These are phyloP conservation scores for Fusarium verrucosum DNA, from an alignment of 2,329 filamentous ascomycete genomes.

Conservation along the genomic window DNA sequence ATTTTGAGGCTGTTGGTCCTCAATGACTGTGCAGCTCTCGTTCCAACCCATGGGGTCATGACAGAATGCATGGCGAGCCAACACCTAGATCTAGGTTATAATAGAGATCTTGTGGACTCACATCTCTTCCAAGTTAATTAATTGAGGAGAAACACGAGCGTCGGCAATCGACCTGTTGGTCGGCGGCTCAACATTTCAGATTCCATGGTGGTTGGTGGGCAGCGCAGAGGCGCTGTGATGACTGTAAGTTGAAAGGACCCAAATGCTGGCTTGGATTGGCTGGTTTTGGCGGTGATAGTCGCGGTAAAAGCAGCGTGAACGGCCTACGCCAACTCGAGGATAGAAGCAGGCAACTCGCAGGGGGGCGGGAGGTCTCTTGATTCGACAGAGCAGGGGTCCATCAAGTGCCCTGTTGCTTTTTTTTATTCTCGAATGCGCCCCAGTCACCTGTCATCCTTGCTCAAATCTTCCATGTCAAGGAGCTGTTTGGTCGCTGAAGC, in stretches of 20 bases:
- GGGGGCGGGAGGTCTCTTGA: constrained; percentile 30
- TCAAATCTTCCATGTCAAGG: constrained; percentile 23
- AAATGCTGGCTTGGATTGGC: constrained; percentile 38
- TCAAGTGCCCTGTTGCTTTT: constrained; percentile 33
- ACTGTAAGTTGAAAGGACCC: constrained; percentile 35
- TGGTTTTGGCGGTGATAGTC: constrained; percentile 34
- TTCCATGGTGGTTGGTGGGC: constrained; percentile 26
- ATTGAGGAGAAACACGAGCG: not conserved
- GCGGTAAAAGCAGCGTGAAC: constrained; percentile 43
- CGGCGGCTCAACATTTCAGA: constrained; percentile 28
- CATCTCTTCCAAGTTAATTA: constrained; percentile 1
- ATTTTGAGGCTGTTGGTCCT: constrained; percentile 17
- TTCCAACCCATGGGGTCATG: constrained; percentile 17
- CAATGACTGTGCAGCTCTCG: constrained; percentile 3
- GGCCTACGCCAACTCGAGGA: constrained; percentile 34
- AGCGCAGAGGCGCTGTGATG: constrained; percentile 34
- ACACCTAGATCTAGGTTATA: constrained; percentile 24
- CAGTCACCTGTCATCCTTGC: constrained; percentile 36
- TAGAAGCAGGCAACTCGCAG: constrained; percentile 18
- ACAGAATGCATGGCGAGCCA: constrained; percentile 28
- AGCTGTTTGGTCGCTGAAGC: constrained; percentile 39
- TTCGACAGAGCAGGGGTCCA: constrained; percentile 27
- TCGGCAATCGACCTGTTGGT: constrained; percentile 24
- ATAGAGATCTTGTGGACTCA: constrained; percentile 18
- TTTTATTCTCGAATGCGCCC: constrained; percentile 42